phyloP scores from a whole-genome alignment of 257 asterid genomes.

The Rauvolfia tetraphylla region DNA sequence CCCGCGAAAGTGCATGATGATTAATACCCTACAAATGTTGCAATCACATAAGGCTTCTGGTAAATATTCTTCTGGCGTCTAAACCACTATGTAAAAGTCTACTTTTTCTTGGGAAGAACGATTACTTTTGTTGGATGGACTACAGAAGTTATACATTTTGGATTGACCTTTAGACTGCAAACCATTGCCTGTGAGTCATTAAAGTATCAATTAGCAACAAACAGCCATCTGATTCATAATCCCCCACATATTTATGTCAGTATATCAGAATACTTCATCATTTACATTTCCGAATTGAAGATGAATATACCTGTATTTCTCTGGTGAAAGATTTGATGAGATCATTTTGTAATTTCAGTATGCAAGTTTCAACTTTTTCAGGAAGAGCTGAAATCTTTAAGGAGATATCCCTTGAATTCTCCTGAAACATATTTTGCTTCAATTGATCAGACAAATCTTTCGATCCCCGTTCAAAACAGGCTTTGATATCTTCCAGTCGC shows the following conservation, averaged over 20 bases:
- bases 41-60: slow-evolving; percentile 17
- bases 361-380: slow-evolving; percentile 44
- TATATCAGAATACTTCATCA: not conserved
- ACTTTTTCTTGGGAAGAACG: slow-evolving; percentile 17
- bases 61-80: slow-evolving; percentile 17
- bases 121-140: slow-evolving; percentile 41
- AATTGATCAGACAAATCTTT: slow-evolving; percentile 55
- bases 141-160: slow-evolving; percentile 36
- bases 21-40: slow-evolving; percentile 46
- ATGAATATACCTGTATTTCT: slow-evolving; percentile 62
- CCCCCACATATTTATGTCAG: not conserved
- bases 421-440: slow-evolving; percentile 41
- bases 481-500: slow-evolving; percentile 81
- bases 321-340: slow-evolving; percentile 47
- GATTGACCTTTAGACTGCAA: slow-evolving; percentile 41
- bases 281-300: not conserved
- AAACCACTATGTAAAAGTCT: slow-evolving; percentile 18
- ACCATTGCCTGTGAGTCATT: slow-evolving; percentile 50
- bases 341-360: slow-evolving; percentile 48
- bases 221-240: slow-evolving; percentile 15
- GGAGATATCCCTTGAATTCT: slow-evolving; percentile 38
- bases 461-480: slow-evolving; percentile 41
- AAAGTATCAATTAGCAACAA: slow-evolving; percentile 23
- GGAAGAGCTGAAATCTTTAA: slow-evolving; percentile 51
- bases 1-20: slow-evolving; percentile 30